phyloP scores from a whole-genome alignment of 805 yeast species.

The Yarrowia sp. region DNA sequence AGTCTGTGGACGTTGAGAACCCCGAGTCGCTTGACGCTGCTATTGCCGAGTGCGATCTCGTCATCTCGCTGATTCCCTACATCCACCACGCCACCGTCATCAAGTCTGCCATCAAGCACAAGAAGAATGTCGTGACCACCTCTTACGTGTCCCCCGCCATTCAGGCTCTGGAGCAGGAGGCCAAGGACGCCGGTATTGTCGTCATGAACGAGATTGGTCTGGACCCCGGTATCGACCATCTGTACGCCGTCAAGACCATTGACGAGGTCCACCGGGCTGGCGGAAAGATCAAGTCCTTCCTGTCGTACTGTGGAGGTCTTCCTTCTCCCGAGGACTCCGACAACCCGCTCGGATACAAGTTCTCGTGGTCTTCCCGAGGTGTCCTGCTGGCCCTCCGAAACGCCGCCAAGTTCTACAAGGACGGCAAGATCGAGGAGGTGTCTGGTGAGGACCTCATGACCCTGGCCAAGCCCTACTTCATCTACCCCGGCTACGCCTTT shows the following conservation, averaged over 20 bases:
- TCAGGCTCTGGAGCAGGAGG: slow-evolving; percentile 79
- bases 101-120: slow-evolving; percentile 87
- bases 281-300: slow-evolving; percentile 92
- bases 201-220: slow-evolving; percentile 99
- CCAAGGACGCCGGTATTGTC: slow-evolving; percentile 92
- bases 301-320: slow-evolving; percentile 98
- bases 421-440: slow-evolving; percentile 81
- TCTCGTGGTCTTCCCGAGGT: slow-evolving; percentile 99
- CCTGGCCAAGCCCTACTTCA: slow-evolving; percentile 91
- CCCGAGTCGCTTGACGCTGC: slow-evolving; percentile 77
- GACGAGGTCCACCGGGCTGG: slow-evolving; percentile 91
- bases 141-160: slow-evolving; percentile 96
- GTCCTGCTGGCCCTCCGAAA: slow-evolving; percentile 94
- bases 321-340: slow-evolving; percentile 98
- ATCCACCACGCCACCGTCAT: slow-evolving; percentile 92
- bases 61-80: slow-evolving; percentile 95
- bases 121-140: slow-evolving; percentile 91
- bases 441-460: slow-evolving; percentile 93
- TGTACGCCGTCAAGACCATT: slow-evolving; percentile 97
- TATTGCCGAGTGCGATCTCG: slow-evolving; percentile 79
- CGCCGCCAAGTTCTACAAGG: slow-evolving; percentile 85
- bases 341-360: slow-evolving; percentile 98
- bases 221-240: slow-evolving; percentile 98
- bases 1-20: slow-evolving; percentile 87
- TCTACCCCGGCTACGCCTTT: slow-evolving; percentile 93